phyloP scores from a whole-genome alignment of 805 yeast genomes.

The Clavispora santaluciae region DNA sequence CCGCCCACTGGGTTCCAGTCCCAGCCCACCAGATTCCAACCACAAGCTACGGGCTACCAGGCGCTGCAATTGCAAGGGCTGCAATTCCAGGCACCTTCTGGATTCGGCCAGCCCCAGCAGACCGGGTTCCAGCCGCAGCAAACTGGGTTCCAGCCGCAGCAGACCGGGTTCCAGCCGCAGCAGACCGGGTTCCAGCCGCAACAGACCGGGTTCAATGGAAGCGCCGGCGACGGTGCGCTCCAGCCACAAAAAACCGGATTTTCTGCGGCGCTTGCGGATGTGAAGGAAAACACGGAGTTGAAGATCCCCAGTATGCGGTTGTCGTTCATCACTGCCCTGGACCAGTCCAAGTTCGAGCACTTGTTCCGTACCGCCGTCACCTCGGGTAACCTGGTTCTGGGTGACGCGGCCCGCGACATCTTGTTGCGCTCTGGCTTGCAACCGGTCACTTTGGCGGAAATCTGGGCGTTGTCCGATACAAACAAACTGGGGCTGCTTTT shows the following conservation, averaged over 20 bases:
- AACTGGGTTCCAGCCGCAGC: background rate
- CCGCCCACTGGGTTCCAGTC: constrained; percentile 9
- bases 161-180: constrained; percentile 24
- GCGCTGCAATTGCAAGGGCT: too few relatives aligned
- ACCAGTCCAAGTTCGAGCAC: constrained; percentile 82
- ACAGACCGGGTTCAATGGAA: constrained; percentile 6
- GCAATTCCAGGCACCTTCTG: too few relatives aligned
- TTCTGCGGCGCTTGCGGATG: constrained; percentile 33
- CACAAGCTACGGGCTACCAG: constrained; percentile 20
- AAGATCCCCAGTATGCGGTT: constrained; percentile 73
- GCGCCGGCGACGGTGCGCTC: constrained; percentile 15
- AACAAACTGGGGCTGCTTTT: constrained; percentile 77
- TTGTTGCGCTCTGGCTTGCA: constrained; percentile 73
- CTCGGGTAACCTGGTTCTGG: constrained; percentile 61
- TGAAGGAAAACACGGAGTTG: constrained; percentile 50
- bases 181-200: constrained; percentile 17
- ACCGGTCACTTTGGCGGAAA: constrained; percentile 71
- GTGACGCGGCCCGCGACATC: constrained; percentile 73
- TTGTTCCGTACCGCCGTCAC: constrained; percentile 77
- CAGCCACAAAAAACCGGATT: constrained; percentile 47
- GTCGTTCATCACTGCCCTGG: constrained; percentile 78
- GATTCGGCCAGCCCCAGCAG: too few relatives aligned
- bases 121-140: constrained; percentile 22
- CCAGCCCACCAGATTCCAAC: too few relatives aligned
- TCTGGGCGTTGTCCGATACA: constrained; percentile 91